These are phyloP conservation scores for Crithidia acanthocephali DNA, from an alignment of 208 protist species.

Conservation along the genomic window DNA sequence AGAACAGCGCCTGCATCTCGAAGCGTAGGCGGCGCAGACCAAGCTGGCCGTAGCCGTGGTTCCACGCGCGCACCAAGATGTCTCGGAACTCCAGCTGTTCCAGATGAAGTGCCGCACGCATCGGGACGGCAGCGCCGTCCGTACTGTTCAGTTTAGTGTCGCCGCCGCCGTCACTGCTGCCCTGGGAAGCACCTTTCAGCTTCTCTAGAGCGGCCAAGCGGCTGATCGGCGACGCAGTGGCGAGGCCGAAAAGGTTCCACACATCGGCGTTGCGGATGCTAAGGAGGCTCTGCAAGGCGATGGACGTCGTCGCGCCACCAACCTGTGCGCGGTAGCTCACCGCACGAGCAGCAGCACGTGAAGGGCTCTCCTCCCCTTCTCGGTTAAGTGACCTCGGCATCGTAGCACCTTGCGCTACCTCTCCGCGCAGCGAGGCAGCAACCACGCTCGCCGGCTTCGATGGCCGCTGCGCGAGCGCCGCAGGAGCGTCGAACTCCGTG, in stretches of 20 bases:
- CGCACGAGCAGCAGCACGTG: background rate
- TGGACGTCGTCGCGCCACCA: slow-evolving; percentile 27
- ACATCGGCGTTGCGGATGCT: slow-evolving; percentile 12
- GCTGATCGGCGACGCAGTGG: slow-evolving; percentile 24
- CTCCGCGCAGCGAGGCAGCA: background rate
- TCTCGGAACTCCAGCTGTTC: slow-evolving; percentile 34
- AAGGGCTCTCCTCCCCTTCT: background rate
- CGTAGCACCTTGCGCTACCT: background rate
- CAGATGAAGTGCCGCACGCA: slow-evolving; percentile 20
- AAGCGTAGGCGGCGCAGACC: slow-evolving; percentile 64
- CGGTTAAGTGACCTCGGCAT: background rate
- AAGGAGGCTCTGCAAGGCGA: slow-evolving; percentile 29
- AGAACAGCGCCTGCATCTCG: slow-evolving; percentile 62
- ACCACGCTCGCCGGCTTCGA: background rate
- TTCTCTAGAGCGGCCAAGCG: slow-evolving; percentile 32
- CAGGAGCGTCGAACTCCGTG: background rate
- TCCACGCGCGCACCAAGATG: slow-evolving; percentile 49
- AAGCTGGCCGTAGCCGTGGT: slow-evolving; percentile 37
- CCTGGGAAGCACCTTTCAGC: slow-evolving; percentile 9
- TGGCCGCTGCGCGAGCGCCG: background rate
- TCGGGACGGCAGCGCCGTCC: background rate
- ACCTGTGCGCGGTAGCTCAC: slow-evolving; percentile 14
- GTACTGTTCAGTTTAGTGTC: background rate
- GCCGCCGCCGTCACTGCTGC: background rate
- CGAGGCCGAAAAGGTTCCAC: slow-evolving; percentile 29